Percentiles rank a stretch among this genome's conserved stretches.
Evolutionary conservation across 1,284 basidiomycete species (phyloP).

Genomic region (Apiotrichum porosum): DNA sequence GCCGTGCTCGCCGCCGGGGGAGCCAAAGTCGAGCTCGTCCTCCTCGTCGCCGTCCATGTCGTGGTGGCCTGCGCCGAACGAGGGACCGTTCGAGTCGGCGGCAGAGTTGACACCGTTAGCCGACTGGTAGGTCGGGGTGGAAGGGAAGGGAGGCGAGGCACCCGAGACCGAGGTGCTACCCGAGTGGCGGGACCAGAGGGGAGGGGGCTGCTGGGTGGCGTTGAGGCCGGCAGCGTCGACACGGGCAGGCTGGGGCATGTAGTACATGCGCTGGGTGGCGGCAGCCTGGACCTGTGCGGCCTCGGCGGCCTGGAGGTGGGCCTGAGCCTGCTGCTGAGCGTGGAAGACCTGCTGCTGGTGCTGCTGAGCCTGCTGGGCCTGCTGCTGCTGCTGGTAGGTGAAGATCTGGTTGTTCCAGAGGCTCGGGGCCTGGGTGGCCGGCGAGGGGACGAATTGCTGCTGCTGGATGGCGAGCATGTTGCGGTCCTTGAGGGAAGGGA

Average conservation of each 20-base stretch:
- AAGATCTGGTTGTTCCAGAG: conserved; percentile 16
- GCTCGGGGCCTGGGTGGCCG: conserved; percentile 2
- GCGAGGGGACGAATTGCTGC: conserved; percentile 4
- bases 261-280: conserved; percentile 22
- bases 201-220: conserved; percentile 5
- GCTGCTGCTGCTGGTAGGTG: conserved; percentile 25
- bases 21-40: conserved; percentile 13
- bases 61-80: conserved; percentile 1
- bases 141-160: conserved; percentile 26
- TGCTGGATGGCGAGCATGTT: conserved; percentile 31
- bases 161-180: conserved; percentile 18
- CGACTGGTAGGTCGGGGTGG: conserved; percentile 25
- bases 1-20: conserved; percentile 9
- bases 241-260: conserved; percentile 15
- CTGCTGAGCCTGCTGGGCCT: conserved; percentile 11
- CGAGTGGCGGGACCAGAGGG: conserved; percentile 19
- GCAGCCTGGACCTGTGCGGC: conserved; percentile 17
- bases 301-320: conserved; percentile 33
- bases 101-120: background rate
- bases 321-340: conserved; percentile 34
- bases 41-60: conserved; percentile 7
- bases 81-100: conserved; percentile 2
- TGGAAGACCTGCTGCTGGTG: conserved; percentile 9
- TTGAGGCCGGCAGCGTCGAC: background rate
- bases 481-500: conserved; percentile 19